Percentiles rank a stretch among this genome's conserved stretches.
Evolutionary conservation across 2,329 filamentous ascomycete species (phyloP).

Genomic region (Talaromyces sp.): DNA sequence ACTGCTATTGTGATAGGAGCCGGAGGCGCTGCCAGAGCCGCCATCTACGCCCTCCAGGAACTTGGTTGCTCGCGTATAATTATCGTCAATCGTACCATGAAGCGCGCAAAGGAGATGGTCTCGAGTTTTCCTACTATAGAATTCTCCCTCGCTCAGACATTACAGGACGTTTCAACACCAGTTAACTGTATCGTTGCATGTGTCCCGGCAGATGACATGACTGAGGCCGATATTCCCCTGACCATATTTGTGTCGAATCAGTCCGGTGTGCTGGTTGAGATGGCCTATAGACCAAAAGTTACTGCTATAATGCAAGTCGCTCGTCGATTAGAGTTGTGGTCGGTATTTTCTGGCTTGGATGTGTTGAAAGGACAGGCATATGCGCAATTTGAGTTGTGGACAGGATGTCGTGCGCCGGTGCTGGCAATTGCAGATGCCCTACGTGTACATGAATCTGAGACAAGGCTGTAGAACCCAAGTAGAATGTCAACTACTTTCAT

Average conservation of each 20-base stretch:
- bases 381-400: slow-evolving; percentile 30
- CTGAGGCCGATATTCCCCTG: slow-evolving; percentile 26
- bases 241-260: slow-evolving; percentile 8
- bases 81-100: slow-evolving; percentile 8
- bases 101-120: background rate
- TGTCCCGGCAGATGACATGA: slow-evolving; percentile 24
- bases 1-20: slow-evolving; percentile 5
- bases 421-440: slow-evolving; percentile 5
- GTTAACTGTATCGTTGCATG: slow-evolving; percentile 11
- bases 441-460: slow-evolving; percentile 20
- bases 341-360: slow-evolving; percentile 27
- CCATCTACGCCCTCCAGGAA: background rate
- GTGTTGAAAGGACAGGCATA: slow-evolving; percentile 29
- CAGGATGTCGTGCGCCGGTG: slow-evolving; percentile 5
- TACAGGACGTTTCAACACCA: slow-evolving; percentile 1
- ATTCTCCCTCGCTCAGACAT: background rate
- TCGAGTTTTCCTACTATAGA: background rate
- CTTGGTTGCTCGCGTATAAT: background rate
- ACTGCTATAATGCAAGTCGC: slow-evolving; percentile 20
- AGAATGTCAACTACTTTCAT: background rate
- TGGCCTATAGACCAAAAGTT: slow-evolving; percentile 8
- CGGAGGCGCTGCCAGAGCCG: slow-evolving; percentile 7
- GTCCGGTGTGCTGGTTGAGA: background rate
- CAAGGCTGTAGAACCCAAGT: background rate
- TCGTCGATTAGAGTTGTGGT: slow-evolving; percentile 21